Evolutionary conservation across 2,329 filamentous ascomycete genomes (phyloP).

Genomic region (Kalaharituber pfeilii): DNA sequence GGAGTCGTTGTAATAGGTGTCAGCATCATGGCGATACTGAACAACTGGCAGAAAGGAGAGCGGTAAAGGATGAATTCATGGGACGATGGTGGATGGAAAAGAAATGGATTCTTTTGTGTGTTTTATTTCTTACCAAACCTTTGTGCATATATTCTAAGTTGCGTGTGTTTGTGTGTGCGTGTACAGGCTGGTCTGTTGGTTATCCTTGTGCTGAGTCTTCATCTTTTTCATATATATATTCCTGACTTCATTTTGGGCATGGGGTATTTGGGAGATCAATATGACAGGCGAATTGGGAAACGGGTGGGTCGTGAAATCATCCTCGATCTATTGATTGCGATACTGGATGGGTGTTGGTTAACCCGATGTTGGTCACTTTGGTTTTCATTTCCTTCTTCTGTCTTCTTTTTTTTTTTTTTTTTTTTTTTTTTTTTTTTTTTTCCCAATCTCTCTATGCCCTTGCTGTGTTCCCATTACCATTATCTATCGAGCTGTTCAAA

Average conservation of each 20-base stretch:
- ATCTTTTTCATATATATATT: conserved; percentile 7
- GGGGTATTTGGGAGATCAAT: no score
- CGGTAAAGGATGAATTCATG: conserved; percentile 24
- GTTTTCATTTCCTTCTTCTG: background rate
- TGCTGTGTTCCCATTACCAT: conserved; percentile 12
- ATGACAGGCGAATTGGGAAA: no score
- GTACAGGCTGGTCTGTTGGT: conserved; percentile 15
- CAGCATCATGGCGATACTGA: conserved; percentile 72
- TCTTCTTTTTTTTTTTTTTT: conserved; percentile 9
- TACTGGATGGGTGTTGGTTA: no score
- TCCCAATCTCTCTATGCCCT: conserved; percentile 7
- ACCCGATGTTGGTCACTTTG: no score
- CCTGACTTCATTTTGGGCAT: no score
- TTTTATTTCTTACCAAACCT: no score
- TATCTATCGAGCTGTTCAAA: conserved; percentile 8
- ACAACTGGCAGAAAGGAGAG: conserved; percentile 53
- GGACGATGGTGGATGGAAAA: conserved; percentile 6
- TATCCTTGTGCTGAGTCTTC: conserved; percentile 11
- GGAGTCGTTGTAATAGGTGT: conserved; percentile 67
- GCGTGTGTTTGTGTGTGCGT: conserved; percentile 15
- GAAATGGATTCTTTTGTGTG: conserved; percentile 14
- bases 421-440: conserved; percentile 9
- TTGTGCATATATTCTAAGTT: no score
- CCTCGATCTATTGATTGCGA: no score
- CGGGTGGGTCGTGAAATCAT: no score